A percentile compares a stretch with the other conserved stretches of the same genome.
Conservation (phyloP, 768 basidiomycete genomes). For the Suillus cothurnatus region DNA sequence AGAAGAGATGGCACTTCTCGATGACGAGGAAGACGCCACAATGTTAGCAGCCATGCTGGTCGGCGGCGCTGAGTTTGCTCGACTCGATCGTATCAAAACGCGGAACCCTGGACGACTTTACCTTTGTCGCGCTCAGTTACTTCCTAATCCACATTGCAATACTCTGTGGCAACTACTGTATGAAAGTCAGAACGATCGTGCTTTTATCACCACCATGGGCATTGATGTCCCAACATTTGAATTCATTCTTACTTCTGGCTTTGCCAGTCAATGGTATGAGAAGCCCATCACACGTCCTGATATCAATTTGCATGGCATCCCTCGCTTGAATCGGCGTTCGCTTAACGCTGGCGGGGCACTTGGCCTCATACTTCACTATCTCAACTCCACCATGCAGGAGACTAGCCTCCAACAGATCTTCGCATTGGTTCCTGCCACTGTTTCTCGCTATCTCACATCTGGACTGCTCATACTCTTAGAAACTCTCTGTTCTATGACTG, state of each 20-base stretch:
- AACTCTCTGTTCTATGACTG: not conserved
- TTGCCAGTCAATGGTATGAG: conserved; percentile 18
- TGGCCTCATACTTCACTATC: no score
- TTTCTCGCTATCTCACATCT: not conserved
- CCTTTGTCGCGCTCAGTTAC: not conserved
- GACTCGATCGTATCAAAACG: not conserved
- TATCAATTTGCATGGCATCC: not conserved
- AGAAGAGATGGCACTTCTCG: not conserved
- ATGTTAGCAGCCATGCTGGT: not conserved
- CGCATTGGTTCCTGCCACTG: not conserved
- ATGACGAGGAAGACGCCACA: not conserved
- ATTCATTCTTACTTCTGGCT: conserved; percentile 35
- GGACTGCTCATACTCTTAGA: not conserved
- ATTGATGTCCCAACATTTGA: conserved; percentile 40
- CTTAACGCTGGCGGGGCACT: conserved; percentile 38
- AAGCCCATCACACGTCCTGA: not conserved
- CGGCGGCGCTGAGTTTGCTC: not conserved
- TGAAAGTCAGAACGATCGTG: conserved; percentile 34
- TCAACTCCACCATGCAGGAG: conserved; percentile 30
- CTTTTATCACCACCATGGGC: conserved; percentile 50
- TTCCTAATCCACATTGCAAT: not conserved
- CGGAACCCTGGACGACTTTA: not conserved
- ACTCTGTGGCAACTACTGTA: conserved; percentile 41
- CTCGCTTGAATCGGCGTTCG: not conserved
- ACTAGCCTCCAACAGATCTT: not conserved